phyloP scores from a whole-genome alignment of 2,329 filamentous ascomycete genomes.

The Furcasterigmium furcatum region DNA sequence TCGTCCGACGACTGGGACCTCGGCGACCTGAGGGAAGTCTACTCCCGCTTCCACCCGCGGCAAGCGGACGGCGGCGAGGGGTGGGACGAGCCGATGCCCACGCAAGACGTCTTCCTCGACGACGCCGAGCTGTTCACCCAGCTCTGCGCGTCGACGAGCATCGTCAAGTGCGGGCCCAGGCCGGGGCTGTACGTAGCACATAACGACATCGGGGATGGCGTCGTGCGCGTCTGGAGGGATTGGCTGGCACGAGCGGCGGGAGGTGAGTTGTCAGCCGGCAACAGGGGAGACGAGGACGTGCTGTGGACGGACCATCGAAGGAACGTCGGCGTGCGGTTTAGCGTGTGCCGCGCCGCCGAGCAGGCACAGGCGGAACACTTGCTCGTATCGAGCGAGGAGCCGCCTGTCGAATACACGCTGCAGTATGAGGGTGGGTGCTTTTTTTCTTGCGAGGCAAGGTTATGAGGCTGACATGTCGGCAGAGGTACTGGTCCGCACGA shows the following conservation, averaged over 20 bases:
- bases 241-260: slow-evolving; percentile 59
- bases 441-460: neutral
- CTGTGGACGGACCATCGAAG: slow-evolving; percentile 66
- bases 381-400: slow-evolving; percentile 59
- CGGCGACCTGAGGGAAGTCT: slow-evolving; percentile 51
- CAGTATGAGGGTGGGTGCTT: slow-evolving; percentile 70
- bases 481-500: slow-evolving; percentile 68
- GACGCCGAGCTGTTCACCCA: slow-evolving; percentile 71
- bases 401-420: slow-evolving; percentile 66
- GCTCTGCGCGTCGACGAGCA: slow-evolving; percentile 63
- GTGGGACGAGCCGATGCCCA: slow-evolving; percentile 29
- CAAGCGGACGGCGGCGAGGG: slow-evolving; percentile 52
- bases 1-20: slow-evolving; percentile 16
- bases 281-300: slow-evolving; percentile 32
- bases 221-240: slow-evolving; percentile 68
- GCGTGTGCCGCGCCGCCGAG: slow-evolving; percentile 39
- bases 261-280: slow-evolving; percentile 31
- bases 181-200: slow-evolving; percentile 61
- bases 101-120: slow-evolving; percentile 63
- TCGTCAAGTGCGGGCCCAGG: slow-evolving; percentile 63
- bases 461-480: slow-evolving; percentile 10
- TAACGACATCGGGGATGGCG: slow-evolving; percentile 63
- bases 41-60: slow-evolving; percentile 65
- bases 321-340: slow-evolving; percentile 67
- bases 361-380: slow-evolving; percentile 23